Base-by-base conservation (phyloP, 805 yeast genomes). In the Candida dendrica region DNA sequence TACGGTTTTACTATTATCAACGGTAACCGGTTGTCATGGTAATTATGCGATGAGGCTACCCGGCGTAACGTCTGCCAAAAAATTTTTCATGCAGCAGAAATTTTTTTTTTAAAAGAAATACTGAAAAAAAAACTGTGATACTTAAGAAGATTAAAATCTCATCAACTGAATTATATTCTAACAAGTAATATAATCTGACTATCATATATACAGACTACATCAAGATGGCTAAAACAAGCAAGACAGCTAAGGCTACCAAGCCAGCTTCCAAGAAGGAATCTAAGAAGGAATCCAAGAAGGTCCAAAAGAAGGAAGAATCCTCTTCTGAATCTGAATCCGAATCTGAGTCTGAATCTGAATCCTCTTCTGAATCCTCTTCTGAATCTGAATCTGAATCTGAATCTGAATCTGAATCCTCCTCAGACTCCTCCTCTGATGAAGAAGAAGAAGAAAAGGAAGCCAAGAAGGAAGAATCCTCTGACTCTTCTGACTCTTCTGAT, bases 281-380 rank as follows among this genome's bases (percentile, higher is more conserved):
- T 41, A 49, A 58, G 52, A 53, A 59, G 41, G 49, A 49, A 44
- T 57, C 58, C 32, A 43, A 56, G 53, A 47, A 50, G 43, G 53
- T 46, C 33, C 46, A 51, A 30, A 46, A 47, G 26, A 48, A 49
- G 27, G 49, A 48, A 18, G 44, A 43, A 26, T 53, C 60, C 27
- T 53, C 63, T 19, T 52, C 47, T 24, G 16, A 47, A 11, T 27
- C 62, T 15, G 60, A 47, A 19, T 53, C 61, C 18, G 61, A 47
- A 29, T 52, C 59, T 10, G 27, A 24, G 17, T 48, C 42, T 29
- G n/a, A n/a, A n/a, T 27, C 62, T 16, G 60, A 47, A 19, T 53
- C 61, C 18, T 60, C 46, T 32, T 52, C 59, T 13, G 30, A 27
- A 18, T 48, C 42, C 27, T 22, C 24, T 8, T 53, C 63, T 17